Conservation (phyloP, 257 asterid species). For the Jacaranda mimosifolia region DNA sequence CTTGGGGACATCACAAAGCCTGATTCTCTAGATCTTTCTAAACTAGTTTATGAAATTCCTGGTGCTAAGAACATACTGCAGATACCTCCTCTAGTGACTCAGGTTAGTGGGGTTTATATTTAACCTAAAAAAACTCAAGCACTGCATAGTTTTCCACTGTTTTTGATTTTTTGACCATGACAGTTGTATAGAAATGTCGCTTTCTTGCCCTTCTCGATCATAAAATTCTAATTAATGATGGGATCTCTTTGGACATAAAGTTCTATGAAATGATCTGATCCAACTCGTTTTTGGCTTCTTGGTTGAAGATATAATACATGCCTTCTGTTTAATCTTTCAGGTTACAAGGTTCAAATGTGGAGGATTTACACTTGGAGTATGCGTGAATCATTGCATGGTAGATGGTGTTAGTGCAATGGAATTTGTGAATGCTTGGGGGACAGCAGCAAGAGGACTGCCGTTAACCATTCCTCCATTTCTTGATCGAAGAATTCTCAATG, state of each 20-base stretch:
- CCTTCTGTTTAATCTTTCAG: conserved; percentile 21
- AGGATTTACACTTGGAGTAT: conserved; percentile 48
- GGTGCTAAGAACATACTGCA: conserved; percentile 53
- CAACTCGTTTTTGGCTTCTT: too few relatives aligned
- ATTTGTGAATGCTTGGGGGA: conserved; percentile 59
- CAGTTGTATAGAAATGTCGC: neutral
- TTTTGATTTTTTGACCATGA: neutral
- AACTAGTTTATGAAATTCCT: conserved; percentile 59
- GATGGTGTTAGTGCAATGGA: conserved; percentile 60
- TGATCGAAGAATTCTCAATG: conserved; percentile 49
- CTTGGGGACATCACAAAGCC: conserved; percentile 57
- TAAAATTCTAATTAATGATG: too few relatives aligned
- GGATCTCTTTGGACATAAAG: too few relatives aligned
- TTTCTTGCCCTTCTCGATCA: too few relatives aligned
- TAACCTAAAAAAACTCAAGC: neutral
- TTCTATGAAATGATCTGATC: too few relatives aligned
- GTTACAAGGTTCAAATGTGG: conserved; percentile 60
- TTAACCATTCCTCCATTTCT: conserved; percentile 48
- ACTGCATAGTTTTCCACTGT: neutral
- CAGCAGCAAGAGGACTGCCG: conserved; percentile 51
- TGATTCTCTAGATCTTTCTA: conserved; percentile 57
- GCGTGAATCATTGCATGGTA: conserved; percentile 54
- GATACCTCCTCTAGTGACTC: conserved; percentile 57
- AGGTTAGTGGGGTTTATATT: conserved; percentile 36
- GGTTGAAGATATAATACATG: neutral